Evolutionary conservation across 2,329 filamentous ascomycete species (phyloP).

Genomic region (Fusarium hostae): DNA sequence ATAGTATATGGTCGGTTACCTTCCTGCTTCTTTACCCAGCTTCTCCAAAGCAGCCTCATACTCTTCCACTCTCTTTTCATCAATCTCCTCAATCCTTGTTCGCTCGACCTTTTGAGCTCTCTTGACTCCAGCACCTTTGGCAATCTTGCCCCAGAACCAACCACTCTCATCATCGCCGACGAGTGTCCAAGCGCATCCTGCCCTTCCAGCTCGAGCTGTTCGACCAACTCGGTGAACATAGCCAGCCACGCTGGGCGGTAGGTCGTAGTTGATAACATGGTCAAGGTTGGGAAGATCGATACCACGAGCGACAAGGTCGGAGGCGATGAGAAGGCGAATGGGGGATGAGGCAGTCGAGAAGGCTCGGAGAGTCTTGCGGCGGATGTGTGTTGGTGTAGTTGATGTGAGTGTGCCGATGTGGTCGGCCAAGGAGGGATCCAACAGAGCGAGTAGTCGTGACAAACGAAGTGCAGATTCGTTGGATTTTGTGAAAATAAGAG

Average conservation of each 20-base stretch:
- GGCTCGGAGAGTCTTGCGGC: slow-evolving; percentile 73
- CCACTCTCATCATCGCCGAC: slow-evolving; percentile 83
- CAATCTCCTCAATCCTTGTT: slow-evolving; percentile 59
- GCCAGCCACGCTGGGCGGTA: slow-evolving; percentile 81
- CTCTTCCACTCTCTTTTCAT: slow-evolving; percentile 56
- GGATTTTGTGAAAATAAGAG: slow-evolving; percentile 89
- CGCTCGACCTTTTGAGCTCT: slow-evolving; percentile 60
- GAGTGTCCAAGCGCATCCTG: slow-evolving; percentile 86
- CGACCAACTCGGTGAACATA: slow-evolving; percentile 94
- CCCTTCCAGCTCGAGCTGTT: slow-evolving; percentile 82
- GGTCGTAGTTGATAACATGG: slow-evolving; percentile 93
- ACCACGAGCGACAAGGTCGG: slow-evolving; percentile 91
- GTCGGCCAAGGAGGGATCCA: slow-evolving; percentile 67
- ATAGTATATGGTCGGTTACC: slow-evolving; percentile 26
- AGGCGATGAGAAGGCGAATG: slow-evolving; percentile 83
- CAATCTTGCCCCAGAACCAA: slow-evolving; percentile 93
- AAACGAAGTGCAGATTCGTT: slow-evolving; percentile 90
- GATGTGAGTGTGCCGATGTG: slow-evolving; percentile 79
- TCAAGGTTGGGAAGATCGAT: slow-evolving; percentile 83
- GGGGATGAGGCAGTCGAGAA: slow-evolving; percentile 74
- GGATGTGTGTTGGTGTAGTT: slow-evolving; percentile 77
- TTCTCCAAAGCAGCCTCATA: slow-evolving; percentile 69
- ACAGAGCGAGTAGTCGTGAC: slow-evolving; percentile 78
- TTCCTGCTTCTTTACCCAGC: slow-evolving; percentile 69
- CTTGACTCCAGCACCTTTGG: slow-evolving; percentile 63